phyloP scores from a whole-genome alignment of 345 rosid species.

The Theobroma cacao region DNA sequence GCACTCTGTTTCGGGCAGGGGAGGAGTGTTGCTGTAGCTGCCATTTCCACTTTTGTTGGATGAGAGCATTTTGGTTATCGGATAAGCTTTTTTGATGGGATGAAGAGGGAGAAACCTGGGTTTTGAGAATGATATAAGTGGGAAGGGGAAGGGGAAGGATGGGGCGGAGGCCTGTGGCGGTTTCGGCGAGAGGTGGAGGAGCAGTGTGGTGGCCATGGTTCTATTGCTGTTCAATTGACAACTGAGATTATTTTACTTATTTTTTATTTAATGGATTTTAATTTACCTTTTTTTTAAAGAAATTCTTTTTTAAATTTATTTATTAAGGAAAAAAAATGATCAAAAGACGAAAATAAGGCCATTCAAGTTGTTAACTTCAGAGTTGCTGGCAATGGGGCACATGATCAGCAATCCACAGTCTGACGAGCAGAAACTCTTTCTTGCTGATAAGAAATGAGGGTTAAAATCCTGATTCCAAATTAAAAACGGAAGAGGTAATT shows the following conservation, averaged over 20 bases:
- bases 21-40: conserved; percentile 52
- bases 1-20: conserved; percentile 67
- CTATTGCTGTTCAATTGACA: neutral
- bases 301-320: neutral
- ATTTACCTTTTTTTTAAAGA: neutral
- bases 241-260: neutral
- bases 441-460: too few relatives aligned
- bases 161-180: conserved; percentile 15
- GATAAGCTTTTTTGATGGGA: conserved; percentile 5
- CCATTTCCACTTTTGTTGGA: conserved; percentile 45
- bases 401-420: too few relatives aligned
- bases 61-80: conserved; percentile 21
- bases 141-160: conserved; percentile 18
- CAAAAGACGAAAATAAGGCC: too few relatives aligned
- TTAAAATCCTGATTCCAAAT: too few relatives aligned
- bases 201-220: conserved; percentile 27
- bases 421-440: too few relatives aligned
- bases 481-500: too few relatives aligned
- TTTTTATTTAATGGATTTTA: neutral
- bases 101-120: conserved; percentile 14
- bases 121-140: neutral
- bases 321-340: neutral
- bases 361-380: too few relatives aligned
- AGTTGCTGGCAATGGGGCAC: too few relatives aligned
- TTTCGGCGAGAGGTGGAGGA: conserved; percentile 22